Percentiles rank a stretch among this genome's conserved stretches.
These are phyloP conservation scores for Ottelia alismoides DNA, from an alignment of 106 monocot genomes.

Conservation along the genomic window DNA sequence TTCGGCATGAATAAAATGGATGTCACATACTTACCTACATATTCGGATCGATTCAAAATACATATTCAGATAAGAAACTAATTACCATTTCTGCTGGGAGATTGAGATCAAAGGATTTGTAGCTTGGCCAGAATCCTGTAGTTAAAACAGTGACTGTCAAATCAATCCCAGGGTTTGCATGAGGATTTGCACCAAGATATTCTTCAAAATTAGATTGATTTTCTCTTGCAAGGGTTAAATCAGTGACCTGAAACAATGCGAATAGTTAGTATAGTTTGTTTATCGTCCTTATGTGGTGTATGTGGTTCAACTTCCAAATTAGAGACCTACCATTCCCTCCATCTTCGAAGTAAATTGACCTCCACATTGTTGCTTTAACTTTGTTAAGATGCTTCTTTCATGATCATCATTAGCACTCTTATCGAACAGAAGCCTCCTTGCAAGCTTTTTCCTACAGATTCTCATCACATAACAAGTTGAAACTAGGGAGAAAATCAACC, in stretches of 20 bases:
- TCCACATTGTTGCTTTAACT: conserved; percentile 61
- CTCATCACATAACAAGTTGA: background rate
- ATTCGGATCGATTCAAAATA: too few species aligned
- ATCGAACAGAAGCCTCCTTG: conserved; percentile 44
- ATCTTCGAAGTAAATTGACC: conserved; percentile 71
- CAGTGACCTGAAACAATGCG: conserved; percentile 89
- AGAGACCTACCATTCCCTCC: conserved; percentile 82
- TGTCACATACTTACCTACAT: too few species aligned
- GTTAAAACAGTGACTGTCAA: conserved; percentile 89
- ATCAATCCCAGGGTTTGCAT: conserved; percentile 79
- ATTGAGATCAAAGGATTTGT: conserved; percentile 85
- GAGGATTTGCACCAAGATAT: conserved; percentile 44
- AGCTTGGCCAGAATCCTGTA: conserved; percentile 98
- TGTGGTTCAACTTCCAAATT: too few species aligned
- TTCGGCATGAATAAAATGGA: background rate
- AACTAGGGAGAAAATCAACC: conserved; percentile 1
- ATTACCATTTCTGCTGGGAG: conserved; percentile 88
- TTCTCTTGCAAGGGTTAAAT: conserved; percentile 89
- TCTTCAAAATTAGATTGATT: conserved; percentile 88
- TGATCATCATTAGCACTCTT: conserved; percentile 65
- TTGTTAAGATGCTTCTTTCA: conserved; percentile 52
- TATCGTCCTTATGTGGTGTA: too few species aligned
- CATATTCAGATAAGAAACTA: background rate
- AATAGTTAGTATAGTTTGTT: too few species aligned
- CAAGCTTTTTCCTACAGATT: conserved; percentile 44